Evolutionary conservation across 1,139 yeast genomes (phyloP).

Genomic region (Kazachstania sp.): DNA sequence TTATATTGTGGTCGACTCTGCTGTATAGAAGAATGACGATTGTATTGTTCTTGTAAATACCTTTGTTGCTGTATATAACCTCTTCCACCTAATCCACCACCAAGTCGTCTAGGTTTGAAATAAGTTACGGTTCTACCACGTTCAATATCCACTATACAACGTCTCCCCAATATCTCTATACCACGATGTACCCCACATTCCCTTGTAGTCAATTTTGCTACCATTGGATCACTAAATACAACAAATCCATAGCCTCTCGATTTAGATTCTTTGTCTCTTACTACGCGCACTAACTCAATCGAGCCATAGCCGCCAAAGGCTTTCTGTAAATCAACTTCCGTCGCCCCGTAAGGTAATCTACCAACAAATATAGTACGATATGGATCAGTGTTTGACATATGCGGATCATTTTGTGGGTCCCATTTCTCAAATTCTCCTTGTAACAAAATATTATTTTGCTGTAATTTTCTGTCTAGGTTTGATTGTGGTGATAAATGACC

Average conservation of each 20-base stretch:
- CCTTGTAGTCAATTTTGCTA: conserved; percentile 44
- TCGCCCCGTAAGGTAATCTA: conserved; percentile 55
- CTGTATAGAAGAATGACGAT: neutral
- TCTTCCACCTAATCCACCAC: conserved; percentile 69
- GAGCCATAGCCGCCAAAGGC: conserved; percentile 60
- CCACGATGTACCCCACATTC: conserved; percentile 35
- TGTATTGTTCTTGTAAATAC: no score
- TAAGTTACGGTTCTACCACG: conserved; percentile 65
- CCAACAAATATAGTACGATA: conserved; percentile 70
- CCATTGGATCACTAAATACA: conserved; percentile 42
- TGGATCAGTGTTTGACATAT: conserved; percentile 61
- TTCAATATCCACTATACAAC: conserved; percentile 70
- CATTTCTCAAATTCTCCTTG: conserved; percentile 30
- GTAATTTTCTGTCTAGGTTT: conserved; percentile 31
- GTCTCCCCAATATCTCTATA: conserved; percentile 42
- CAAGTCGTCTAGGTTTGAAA: conserved; percentile 76
- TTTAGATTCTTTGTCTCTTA: conserved; percentile 47
- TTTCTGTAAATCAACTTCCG: conserved; percentile 61
- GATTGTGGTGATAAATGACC: conserved; percentile 33
- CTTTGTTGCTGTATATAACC: conserved; percentile 28
- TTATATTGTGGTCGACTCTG: neutral
- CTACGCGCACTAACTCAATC: conserved; percentile 55
- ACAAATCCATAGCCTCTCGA: conserved; percentile 83
- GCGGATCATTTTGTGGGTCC: conserved; percentile 53
- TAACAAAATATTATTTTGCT: conserved; percentile 7